Conservation (phyloP, 192 early-diverging fungal genomes). For the Umbelopsis ramanniana region DNA sequence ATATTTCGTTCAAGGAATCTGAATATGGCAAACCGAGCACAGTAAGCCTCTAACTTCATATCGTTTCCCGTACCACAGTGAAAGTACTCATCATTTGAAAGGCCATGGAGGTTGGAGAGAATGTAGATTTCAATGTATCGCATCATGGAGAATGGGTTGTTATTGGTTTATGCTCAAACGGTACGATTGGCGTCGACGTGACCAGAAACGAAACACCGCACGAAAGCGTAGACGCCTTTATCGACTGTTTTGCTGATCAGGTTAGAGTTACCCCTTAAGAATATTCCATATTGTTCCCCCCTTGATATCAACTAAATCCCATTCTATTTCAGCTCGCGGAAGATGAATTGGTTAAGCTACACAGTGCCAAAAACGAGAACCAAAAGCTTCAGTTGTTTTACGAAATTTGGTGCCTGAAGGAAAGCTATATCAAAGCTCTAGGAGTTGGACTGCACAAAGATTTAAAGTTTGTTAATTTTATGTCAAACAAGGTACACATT, state of each 20-base stretch:
- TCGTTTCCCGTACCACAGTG: background rate
- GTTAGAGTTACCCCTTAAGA: background rate
- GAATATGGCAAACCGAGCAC: background rate
- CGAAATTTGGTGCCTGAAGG: conserved; percentile 61
- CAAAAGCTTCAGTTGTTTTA: conserved; percentile 51
- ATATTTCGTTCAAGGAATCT: background rate
- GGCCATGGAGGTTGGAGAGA: conserved; percentile 24
- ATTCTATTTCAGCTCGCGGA: conserved; percentile 1
- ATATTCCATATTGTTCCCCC: background rate
- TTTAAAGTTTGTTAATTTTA: conserved; percentile 52
- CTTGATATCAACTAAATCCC: background rate
- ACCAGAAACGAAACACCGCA: conserved; percentile 48
- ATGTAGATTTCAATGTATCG: conserved; percentile 55
- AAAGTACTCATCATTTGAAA: conserved; percentile 1
- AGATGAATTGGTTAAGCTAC: conserved; percentile 29
- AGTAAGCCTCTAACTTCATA: background rate
- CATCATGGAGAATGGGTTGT: conserved; percentile 67
- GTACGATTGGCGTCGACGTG: conserved; percentile 55
- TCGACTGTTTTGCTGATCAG: background rate
- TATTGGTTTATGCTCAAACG: conserved; percentile 43
- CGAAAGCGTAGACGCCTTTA: background rate
- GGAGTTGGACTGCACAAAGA: conserved; percentile 55
- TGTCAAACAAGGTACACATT: background rate
- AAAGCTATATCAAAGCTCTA: conserved; percentile 62
- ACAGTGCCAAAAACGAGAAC: background rate